phyloP scores from a whole-genome alignment of 345 rosid genomes.

The Gossypium anomalum region DNA sequence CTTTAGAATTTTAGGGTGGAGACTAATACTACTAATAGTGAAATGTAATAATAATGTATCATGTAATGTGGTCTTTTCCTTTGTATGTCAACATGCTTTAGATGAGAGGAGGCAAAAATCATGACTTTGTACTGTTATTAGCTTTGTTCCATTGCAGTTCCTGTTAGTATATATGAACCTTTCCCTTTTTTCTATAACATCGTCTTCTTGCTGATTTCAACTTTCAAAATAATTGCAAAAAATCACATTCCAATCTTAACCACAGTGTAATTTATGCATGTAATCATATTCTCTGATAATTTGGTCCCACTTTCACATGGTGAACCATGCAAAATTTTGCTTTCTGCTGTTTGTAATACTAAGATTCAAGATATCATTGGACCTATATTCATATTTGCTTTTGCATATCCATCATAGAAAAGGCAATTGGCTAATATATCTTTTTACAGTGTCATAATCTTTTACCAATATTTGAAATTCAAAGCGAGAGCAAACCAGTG shows the following conservation, averaged over 20 bases:
- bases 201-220: constrained; percentile 22
- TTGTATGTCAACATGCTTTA: constrained; percentile 26
- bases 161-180: constrained; percentile 42
- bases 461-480: not conserved
- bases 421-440: not conserved
- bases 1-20: constrained; percentile 50
- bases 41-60: constrained; percentile 52
- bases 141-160: constrained; percentile 36
- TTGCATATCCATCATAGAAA: not conserved
- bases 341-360: constrained; percentile 19
- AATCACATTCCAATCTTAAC: constrained; percentile 22
- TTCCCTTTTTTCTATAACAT: constrained; percentile 11
- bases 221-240: constrained; percentile 29
- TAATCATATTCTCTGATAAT: constrained; percentile 17
- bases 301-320: constrained; percentile 29
- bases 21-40: constrained; percentile 74
- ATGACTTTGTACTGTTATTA: constrained; percentile 40
- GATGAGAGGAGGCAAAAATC: constrained; percentile 32
- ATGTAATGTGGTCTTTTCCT: constrained; percentile 55
- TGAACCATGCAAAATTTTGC: constrained; percentile 22
- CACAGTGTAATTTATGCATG: constrained; percentile 28
- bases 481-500: not conserved
- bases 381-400: not conserved
- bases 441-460: not conserved
- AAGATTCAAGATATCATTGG: not conserved